Conservation (phyloP, 768 basidiomycete genomes). For the Termitomyces sp. region DNA sequence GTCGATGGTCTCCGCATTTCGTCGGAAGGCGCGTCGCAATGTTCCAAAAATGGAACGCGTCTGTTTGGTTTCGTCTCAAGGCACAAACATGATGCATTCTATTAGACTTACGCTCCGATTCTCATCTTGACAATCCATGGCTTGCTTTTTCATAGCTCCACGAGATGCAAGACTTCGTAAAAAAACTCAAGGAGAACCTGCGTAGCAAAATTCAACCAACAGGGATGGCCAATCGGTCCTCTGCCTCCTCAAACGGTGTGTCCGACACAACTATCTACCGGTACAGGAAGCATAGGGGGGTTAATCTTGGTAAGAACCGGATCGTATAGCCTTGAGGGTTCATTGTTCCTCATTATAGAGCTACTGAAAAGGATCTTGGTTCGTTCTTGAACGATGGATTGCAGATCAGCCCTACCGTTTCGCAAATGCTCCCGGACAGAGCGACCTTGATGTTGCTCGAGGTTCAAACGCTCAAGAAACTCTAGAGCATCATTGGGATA, state of each 20-base stretch:
- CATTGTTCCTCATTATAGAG: neutral
- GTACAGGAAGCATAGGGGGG: constrained; percentile 74
- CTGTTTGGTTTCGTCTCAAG: neutral
- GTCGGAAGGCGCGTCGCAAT: too few relatives aligned
- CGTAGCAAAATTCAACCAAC: neutral
- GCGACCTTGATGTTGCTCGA: constrained; percentile 67
- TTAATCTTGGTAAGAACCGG: constrained; percentile 64
- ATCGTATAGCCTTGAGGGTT: too few relatives aligned
- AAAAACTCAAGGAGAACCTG: constrained; percentile 2
- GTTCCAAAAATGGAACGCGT: neutral
- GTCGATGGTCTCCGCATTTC: too few relatives aligned
- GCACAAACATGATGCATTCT: neutral
- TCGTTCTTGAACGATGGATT: constrained; percentile 79
- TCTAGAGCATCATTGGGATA: constrained; percentile 73
- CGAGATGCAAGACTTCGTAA: constrained; percentile 1
- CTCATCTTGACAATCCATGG: neutral
- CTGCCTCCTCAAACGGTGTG: neutral
- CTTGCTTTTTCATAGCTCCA: neutral
- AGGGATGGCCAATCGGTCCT: too few relatives aligned
- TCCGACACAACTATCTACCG: constrained; percentile 28
- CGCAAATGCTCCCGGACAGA: constrained; percentile 54
- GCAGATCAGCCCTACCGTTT: constrained; percentile 50
- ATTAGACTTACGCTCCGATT: neutral
- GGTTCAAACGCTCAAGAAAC: constrained; percentile 44
- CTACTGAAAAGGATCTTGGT: constrained; percentile 59